Conservation (phyloP, 2,329 filamentous ascomycete genomes). For the Endothia cerciana region DNA sequence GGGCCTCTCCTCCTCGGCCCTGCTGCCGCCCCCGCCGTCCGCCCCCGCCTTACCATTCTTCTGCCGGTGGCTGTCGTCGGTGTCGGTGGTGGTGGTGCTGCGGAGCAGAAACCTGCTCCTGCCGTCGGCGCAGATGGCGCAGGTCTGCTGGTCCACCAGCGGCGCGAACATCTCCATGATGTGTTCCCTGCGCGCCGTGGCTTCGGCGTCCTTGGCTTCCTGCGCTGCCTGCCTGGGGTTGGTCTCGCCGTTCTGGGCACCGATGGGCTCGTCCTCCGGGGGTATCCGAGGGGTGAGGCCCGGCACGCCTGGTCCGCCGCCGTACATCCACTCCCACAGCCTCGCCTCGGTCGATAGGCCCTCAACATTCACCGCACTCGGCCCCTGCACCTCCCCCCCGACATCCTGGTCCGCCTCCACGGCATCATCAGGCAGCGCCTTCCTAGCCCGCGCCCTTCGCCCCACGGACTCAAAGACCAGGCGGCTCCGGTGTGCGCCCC, state of each 20-base stretch:
- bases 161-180: conserved; percentile 46
- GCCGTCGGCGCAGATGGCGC: conserved; percentile 50
- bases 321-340: conserved; percentile 64
- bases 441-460: background rate
- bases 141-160: conserved; percentile 44
- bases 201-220: conserved; percentile 8
- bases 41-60: background rate
- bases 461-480: conserved; percentile 42
- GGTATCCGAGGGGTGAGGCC: conserved; percentile 39
- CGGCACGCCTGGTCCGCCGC: conserved; percentile 50
- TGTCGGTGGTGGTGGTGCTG: background rate
- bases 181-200: conserved; percentile 14
- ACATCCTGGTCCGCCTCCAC: conserved; percentile 17
- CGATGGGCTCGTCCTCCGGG: conserved; percentile 5
- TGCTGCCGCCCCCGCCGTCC: background rate
- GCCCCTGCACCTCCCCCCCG: conserved; percentile 18
- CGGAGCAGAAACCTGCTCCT: conserved; percentile 16
- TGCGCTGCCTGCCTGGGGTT: conserved; percentile 7
- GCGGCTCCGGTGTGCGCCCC: conserved; percentile 42
- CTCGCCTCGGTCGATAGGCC: conserved; percentile 57
- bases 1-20: background rate
- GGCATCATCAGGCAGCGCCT: background rate
- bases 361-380: conserved; percentile 22
- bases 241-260: too few species aligned
- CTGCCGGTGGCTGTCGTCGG: background rate